Evolutionary conservation across 2,329 filamentous ascomycete species (phyloP), one percentile per base, ranked within the genome.

Genomic region (Penicillium griseofulvum): DNA sequence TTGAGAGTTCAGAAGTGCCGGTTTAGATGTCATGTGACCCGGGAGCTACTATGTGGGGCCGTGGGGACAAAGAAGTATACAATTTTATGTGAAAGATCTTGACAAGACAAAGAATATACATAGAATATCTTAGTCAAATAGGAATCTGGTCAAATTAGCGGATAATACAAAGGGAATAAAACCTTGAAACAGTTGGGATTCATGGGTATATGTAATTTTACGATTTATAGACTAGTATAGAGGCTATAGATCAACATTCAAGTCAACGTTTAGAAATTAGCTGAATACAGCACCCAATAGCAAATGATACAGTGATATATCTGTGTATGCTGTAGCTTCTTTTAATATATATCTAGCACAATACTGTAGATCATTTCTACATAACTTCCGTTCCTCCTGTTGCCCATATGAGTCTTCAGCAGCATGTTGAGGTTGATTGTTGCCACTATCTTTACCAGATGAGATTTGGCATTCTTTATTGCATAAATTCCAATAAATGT

Each of bases 21-120:
- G 41, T 43, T 43, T 34, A 38, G 19, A 49, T 33, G 11, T 53
- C 50, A 53, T 22, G 50, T 53, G 50, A 53, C 22, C 22, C 4
- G 34, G 50, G 36, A 53, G 50, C 50, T 53, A 48, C 28, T 67
- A 55, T 45, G 54, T 53, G 54, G 52, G 38, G 36, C 43, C 29
- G 50, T 53, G 50, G 50, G 31, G 48, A 44, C 48, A 34, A 34
- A 17, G 48, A 42, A 33, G 38, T 51, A 44, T 44, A 50, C 17
- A 29, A 39, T 8, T 22, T 6, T 8, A 29, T 26, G 16, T 3
- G 0, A 6, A 33, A 22, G 2, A 22, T 22, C 3, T 22, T 22
- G 22, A 22, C 22, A 22, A 22, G 22, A 22, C 22, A 22, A 3
- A 22, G 22, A 6, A 9, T 14, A 11, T 31, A 22, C 22, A 22